A percentile compares a stretch with the other conserved stretches of the same genome.
Conservation (phyloP, 441 rosid genomes). For the Biscutella auriculata region DNA sequence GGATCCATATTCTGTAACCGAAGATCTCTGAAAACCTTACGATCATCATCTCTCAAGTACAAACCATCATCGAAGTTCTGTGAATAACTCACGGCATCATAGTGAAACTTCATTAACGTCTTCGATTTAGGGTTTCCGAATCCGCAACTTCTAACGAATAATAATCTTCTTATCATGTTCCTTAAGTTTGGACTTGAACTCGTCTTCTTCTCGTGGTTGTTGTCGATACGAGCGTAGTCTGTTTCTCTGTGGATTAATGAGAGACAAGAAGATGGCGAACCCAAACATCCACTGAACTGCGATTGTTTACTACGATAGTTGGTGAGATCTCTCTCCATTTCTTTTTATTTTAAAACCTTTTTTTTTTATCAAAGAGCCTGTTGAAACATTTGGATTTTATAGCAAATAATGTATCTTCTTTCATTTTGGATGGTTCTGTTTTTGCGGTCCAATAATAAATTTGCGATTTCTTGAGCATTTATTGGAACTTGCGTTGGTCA, state of each 20-base stretch:
- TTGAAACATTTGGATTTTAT: too few species aligned
- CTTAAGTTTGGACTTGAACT: constrained; percentile 32
- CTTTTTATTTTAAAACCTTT: too few species aligned
- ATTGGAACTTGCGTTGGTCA: too few species aligned
- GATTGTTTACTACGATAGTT: constrained; percentile 26
- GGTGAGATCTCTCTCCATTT: constrained; percentile 33
- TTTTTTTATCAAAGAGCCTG: too few species aligned
- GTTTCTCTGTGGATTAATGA: constrained; percentile 33
- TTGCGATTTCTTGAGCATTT: too few species aligned
- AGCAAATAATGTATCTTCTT: too few species aligned
- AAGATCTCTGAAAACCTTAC: background rate
- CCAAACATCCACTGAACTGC: constrained; percentile 25
- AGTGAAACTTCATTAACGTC: constrained; percentile 43
- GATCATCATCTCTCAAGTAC: constrained; percentile 12
- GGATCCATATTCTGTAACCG: background rate
- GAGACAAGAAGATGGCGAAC: constrained; percentile 40
- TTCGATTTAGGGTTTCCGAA: constrained; percentile 25
- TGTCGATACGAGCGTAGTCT: constrained; percentile 41
- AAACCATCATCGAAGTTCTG: constrained; percentile 67
- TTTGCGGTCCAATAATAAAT: too few species aligned
- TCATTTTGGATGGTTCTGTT: too few species aligned
- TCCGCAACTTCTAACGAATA: constrained; percentile 29
- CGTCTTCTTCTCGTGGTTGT: constrained; percentile 8
- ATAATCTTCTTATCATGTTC: constrained; percentile 36
- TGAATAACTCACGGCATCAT: constrained; percentile 65